Conservation (phyloP, 345 rosid species). For the Eucalyptus pauciflora region DNA sequence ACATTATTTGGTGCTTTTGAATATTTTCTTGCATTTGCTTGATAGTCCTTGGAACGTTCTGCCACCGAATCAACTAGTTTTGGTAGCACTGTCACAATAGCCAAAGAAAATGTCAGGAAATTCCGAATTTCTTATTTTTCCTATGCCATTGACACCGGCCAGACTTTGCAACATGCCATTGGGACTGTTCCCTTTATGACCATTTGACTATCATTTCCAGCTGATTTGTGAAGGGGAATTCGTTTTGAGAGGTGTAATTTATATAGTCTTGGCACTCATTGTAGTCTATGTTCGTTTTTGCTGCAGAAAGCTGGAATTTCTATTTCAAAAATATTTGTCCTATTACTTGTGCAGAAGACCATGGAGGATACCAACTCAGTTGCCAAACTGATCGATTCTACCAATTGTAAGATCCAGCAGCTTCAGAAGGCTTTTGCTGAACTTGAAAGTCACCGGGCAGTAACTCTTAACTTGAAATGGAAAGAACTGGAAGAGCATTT, state of each 20-base stretch:
- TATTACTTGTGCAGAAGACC: background rate
- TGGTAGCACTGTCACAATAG: background rate
- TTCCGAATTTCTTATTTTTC: background rate
- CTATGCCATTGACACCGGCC: background rate
- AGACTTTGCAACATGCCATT: background rate
- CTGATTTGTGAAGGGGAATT: background rate
- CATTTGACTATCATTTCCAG: background rate
- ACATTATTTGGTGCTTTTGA: background rate
- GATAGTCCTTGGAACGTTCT: background rate
- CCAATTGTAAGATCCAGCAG: slow-evolving; percentile 85
- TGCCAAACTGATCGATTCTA: slow-evolving; percentile 71
- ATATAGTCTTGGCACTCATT: background rate
- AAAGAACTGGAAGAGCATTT: slow-evolving; percentile 97
- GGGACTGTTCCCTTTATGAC: background rate
- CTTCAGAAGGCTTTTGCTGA: slow-evolving; percentile 99
- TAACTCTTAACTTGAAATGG: slow-evolving; percentile 90
- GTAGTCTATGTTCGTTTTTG: background rate
- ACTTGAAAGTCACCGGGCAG: slow-evolving; percentile 88
- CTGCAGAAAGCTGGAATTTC: background rate
- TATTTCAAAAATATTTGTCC: background rate
- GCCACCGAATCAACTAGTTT: background rate
- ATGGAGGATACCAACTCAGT: slow-evolving; percentile 77
- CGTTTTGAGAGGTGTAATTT: background rate
- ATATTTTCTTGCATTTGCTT: background rate
- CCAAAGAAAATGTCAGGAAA: background rate